Base-by-base conservation (phyloP, 306 rosid species). In the Styphnolobium japonicum region DNA sequence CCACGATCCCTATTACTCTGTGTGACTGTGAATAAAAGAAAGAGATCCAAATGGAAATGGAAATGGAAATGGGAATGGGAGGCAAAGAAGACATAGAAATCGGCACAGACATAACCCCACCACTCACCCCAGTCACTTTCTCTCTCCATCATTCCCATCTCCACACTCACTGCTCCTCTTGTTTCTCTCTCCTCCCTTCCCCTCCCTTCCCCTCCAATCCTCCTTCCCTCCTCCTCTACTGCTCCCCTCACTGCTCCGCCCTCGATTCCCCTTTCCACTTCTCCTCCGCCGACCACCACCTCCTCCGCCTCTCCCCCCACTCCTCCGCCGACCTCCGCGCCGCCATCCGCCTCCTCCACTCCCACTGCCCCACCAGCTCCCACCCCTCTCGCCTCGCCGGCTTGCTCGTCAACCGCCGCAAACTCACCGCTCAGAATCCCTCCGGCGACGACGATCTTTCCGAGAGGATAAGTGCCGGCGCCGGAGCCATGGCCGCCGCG, bases 281-380 rank as follows among this genome's bases (percentile, higher is more conserved):
- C 58, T 79, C 83, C 83, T 67, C 74, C 70, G 85, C 88, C 77
- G 88, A 89, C 71, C 68, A 34, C 81, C 77, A 71, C 68, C 87
- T 85, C 61, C 82, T 46, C 72, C 82, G 36, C 46, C 12, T 12
- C 66, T 51, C 36, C 73, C 5, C 10, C 62, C 15, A 63, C 74
- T 66, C 95, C 77, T 63, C 91, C 61, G 91, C 91, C 61, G 91
- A 86, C 84, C 88, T 88, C 66, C 89, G 89, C 73, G 81, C 89
- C 75, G 87, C 98, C 75, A 90, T 91, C 83, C 90, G 89, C 81
- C 84, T 91, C 85, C 94, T 93, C 77, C 65, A 1, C 16, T 73
- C 82, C 76, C 80, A 46, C 21, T 58, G 74, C 45, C 18, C 77
- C 33, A 10, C 72, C n/a, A n/a, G n/a, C n/a, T n/a, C n/a, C n/a